These are phyloP conservation scores for Starmerella bombi DNA, from an alignment of 805 yeast genomes.

Conservation along the genomic window DNA sequence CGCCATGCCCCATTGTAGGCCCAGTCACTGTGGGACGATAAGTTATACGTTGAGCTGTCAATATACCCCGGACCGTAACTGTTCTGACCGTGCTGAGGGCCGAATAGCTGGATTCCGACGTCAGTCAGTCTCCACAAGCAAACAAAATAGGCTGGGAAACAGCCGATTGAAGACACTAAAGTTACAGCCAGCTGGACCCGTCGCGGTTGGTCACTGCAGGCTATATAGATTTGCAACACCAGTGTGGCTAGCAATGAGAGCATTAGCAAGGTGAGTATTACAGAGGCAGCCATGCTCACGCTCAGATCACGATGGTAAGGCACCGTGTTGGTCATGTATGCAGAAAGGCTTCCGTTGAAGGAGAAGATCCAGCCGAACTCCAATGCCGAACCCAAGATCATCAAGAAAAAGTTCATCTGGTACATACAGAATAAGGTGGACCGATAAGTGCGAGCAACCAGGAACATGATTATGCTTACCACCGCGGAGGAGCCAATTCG, in stretches of 20 bases:
- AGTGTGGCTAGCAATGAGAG: constrained; percentile 51
- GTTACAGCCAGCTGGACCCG: constrained; percentile 26
- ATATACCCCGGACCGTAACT: background rate
- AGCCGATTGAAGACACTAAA: constrained; percentile 34
- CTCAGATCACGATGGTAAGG: constrained; percentile 33
- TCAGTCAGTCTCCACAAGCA: constrained; percentile 40
- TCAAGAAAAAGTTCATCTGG: constrained; percentile 41
- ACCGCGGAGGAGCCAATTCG: constrained; percentile 44
- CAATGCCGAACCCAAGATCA: constrained; percentile 49
- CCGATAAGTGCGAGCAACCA: constrained; percentile 39
- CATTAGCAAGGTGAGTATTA: constrained; percentile 47
- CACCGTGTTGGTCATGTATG: constrained; percentile 34
- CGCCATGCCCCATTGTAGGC: constrained; percentile 29
- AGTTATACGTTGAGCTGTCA: background rate
- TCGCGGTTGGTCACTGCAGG: constrained; percentile 34
- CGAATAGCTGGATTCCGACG: constrained; percentile 4
- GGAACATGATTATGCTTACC: constrained; percentile 33
- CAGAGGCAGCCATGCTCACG: constrained; percentile 47
- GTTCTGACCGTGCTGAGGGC: background rate
- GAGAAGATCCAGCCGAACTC: constrained; percentile 37
- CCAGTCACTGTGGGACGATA: constrained; percentile 18
- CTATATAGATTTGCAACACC: constrained; percentile 55
- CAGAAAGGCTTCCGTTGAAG: constrained; percentile 32
- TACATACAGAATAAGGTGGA: constrained; percentile 69
- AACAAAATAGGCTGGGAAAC: constrained; percentile 43